Evolutionary conservation across 352 stramenopile species (phyloP).

Genomic region (Phytophthora pinifolia): DNA sequence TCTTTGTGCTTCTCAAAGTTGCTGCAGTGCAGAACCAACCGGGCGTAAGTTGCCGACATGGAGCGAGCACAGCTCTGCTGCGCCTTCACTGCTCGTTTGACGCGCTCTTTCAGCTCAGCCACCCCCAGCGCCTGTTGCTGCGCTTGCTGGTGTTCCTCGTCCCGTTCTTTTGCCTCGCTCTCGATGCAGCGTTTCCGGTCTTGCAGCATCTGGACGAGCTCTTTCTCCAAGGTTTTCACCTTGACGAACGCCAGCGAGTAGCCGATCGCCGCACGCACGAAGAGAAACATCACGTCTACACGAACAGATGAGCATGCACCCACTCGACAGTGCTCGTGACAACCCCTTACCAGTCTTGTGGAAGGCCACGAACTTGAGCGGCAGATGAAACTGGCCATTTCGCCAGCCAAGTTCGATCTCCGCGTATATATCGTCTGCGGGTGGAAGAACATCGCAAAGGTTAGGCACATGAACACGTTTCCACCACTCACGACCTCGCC

Average conservation of each 20-base stretch:
- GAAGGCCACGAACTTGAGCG: slow-evolving; percentile 71
- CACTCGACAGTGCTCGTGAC: too few relatives aligned
- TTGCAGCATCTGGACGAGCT: slow-evolving; percentile 33
- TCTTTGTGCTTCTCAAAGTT: slow-evolving; percentile 86
- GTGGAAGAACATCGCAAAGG: background rate
- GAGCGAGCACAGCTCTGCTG: slow-evolving; percentile 33
- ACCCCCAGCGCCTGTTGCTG: slow-evolving; percentile 18
- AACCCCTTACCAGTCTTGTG: slow-evolving; percentile 46
- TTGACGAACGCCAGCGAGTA: slow-evolving; percentile 68
- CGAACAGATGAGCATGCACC: too few relatives aligned
- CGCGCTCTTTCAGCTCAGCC: slow-evolving; percentile 26
- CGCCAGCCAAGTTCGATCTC: slow-evolving; percentile 63
- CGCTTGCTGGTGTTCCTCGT: slow-evolving; percentile 29
- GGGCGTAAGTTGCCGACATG: slow-evolving; percentile 60
- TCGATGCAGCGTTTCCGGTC: slow-evolving; percentile 24
- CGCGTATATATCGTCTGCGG: slow-evolving; percentile 59
- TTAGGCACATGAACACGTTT: background rate
- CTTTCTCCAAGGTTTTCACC: slow-evolving; percentile 51
- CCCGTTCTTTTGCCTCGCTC: slow-evolving; percentile 18
- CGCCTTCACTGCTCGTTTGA: slow-evolving; percentile 30
- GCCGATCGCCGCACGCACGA: slow-evolving; percentile 62
- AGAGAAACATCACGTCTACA: slow-evolving; percentile 73
- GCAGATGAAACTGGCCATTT: slow-evolving; percentile 51
- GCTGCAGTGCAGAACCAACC: slow-evolving; percentile 78
- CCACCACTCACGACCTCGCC: background rate